These are phyloP conservation scores for Globisporangium heterothallicum DNA, from an alignment of 352 stramenopile genomes.

Conservation along the genomic window DNA sequence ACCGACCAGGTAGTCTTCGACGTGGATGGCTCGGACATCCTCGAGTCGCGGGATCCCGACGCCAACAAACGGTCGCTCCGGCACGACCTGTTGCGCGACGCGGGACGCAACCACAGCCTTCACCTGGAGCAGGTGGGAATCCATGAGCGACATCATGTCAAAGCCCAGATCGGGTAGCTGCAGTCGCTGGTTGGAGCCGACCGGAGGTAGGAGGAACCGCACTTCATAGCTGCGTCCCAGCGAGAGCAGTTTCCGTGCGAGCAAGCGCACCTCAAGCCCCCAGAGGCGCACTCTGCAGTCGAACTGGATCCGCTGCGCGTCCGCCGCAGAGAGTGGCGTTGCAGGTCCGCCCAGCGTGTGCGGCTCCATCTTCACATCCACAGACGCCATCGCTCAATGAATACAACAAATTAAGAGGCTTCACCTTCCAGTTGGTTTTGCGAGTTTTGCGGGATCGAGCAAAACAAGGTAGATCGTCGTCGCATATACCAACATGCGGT, in stretches of 20 bases:
- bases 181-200: background rate
- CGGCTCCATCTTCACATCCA: slow-evolving; percentile 9
- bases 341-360: background rate
- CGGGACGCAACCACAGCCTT: slow-evolving; percentile 33
- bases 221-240: slow-evolving; percentile 54
- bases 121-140: slow-evolving; percentile 50
- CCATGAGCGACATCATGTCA: slow-evolving; percentile 35
- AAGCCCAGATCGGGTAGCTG: slow-evolving; percentile 37
- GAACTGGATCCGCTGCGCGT: slow-evolving; percentile 25
- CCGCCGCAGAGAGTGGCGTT: slow-evolving; percentile 1
- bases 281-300: slow-evolving; percentile 43
- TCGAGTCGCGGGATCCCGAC: slow-evolving; percentile 23
- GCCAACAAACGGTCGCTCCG: slow-evolving; percentile 7
- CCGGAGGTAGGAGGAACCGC: slow-evolving; percentile 31
- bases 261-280: slow-evolving; percentile 38
- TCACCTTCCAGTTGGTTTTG: too few species aligned
- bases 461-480: background rate
- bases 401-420: too few species aligned
- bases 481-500: background rate
- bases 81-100: slow-evolving; percentile 26
- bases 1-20: slow-evolving; percentile 91
- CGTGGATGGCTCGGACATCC: slow-evolving; percentile 84
- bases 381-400: background rate
- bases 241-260: slow-evolving; percentile 44
- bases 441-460: background rate